Conservation (phyloP, 169 alveolate species). For the Plasmodium berghei region DNA sequence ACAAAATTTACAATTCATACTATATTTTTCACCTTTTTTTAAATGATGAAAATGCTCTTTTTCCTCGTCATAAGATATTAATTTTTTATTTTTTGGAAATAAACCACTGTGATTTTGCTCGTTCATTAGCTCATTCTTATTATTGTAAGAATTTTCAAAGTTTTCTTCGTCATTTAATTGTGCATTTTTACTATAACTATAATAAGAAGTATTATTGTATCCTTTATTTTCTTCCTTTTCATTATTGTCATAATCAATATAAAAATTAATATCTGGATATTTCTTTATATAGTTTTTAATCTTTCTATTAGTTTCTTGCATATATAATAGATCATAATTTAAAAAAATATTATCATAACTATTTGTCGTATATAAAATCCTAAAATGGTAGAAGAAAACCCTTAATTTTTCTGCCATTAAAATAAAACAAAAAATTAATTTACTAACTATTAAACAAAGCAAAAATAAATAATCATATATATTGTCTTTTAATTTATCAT, state of each 20-base stretch:
- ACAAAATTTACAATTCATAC: slow-evolving; percentile 54
- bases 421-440: slow-evolving; percentile 57
- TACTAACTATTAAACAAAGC: slow-evolving; percentile 57
- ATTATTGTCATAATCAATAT: slow-evolving; percentile 59
- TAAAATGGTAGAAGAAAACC: slow-evolving; percentile 65
- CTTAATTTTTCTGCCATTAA: slow-evolving; percentile 70
- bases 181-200: not conserved
- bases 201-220: not conserved
- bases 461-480: slow-evolving; percentile 71
- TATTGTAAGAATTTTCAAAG: slow-evolving; percentile 6
- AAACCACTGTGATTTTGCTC: not conserved
- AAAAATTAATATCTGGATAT: slow-evolving; percentile 73
- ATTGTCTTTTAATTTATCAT: slow-evolving; percentile 33
- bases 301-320: slow-evolving; percentile 67
- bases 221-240: slow-evolving; percentile 22
- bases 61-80: slow-evolving; percentile 58
- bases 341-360: slow-evolving; percentile 47
- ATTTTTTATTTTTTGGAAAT: slow-evolving; percentile 17
- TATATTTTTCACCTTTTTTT: slow-evolving; percentile 37
- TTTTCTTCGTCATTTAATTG: not conserved
- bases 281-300: slow-evolving; percentile 69
- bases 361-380: slow-evolving; percentile 55
- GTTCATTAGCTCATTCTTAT: not conserved
- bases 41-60: slow-evolving; percentile 74
- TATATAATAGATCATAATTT: slow-evolving; percentile 64